These are phyloP conservation scores for Daldinia loculata DNA, from an alignment of 495 filamentous ascomycete species.

Conservation along the genomic window DNA sequence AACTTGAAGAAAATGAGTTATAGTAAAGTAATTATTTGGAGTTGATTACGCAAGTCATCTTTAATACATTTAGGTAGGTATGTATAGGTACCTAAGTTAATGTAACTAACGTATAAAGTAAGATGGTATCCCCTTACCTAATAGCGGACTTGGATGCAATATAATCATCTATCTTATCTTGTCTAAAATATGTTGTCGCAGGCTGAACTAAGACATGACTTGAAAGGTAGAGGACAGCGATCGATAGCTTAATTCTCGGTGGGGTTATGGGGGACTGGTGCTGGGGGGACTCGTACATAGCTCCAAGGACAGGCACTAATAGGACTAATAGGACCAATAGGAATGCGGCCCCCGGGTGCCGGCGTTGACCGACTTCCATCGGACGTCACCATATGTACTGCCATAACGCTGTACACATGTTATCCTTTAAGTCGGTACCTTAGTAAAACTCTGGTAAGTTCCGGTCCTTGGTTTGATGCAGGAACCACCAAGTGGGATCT, in stretches of 20 bases:
- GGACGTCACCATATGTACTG: conserved; percentile 29
- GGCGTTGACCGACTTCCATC: conserved; percentile 36
- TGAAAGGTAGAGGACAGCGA: background rate
- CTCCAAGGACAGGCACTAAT: background rate
- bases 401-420: conserved; percentile 1
- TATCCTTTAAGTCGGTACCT: conserved; percentile 7
- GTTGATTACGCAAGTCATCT: background rate
- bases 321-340: conserved; percentile 11
- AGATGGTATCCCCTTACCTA: background rate
- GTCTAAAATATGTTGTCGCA: background rate
- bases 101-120: too few species aligned
- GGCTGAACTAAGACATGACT: background rate
- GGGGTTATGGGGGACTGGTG: background rate
- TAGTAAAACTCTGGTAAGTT: conserved; percentile 5
- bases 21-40: background rate
- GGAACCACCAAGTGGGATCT: conserved; percentile 21
- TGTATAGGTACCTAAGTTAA: too few species aligned
- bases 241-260: conserved; percentile 3
- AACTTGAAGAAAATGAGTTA: background rate
- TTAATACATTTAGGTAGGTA: background rate
- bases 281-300: background rate
- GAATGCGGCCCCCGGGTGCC: conserved; percentile 27
- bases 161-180: background rate
- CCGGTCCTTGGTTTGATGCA: conserved; percentile 16
- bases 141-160: background rate